phyloP scores from a whole-genome alignment of 208 protist species.

The Trypanosoma conorhini region DNA sequence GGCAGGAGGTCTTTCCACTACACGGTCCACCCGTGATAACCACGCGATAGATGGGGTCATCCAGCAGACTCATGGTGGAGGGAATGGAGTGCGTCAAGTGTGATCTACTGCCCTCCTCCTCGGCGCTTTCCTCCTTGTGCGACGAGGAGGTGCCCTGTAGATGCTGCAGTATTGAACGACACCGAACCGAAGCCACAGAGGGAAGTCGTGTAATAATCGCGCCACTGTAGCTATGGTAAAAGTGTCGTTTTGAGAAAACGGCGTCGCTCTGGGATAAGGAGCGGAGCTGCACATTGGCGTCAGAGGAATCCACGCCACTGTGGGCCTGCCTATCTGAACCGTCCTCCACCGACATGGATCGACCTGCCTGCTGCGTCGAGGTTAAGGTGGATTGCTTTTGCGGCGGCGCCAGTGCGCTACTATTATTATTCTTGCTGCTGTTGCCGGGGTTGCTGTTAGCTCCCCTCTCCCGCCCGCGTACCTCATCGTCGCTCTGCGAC shows the following conservation, averaged over 20 bases:
- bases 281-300: not conserved
- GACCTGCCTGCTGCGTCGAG: not conserved
- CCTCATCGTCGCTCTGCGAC: not conserved
- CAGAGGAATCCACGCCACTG: not conserved
- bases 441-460: not conserved
- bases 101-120: conserved; percentile 2
- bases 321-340: not conserved
- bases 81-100: not conserved
- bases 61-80: conserved; percentile 12
- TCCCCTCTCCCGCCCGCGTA: too few species aligned
- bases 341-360: not conserved
- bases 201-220: conserved; percentile 18
- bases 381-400: not conserved
- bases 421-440: not conserved
- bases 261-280: not conserved
- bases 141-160: not conserved
- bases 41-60: conserved; percentile 29
- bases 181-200: conserved; percentile 1
- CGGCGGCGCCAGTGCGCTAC: not conserved
- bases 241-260: conserved; percentile 10
- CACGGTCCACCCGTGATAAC: conserved; percentile 71
- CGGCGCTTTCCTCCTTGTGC: not conserved
- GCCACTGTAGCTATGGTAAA: conserved; percentile 11
- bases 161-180: conserved; percentile 2
- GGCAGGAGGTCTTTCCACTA: conserved; percentile 76